Evolutionary conservation across 2,329 filamentous ascomycete genomes (phyloP).

Genomic region (Pleurostoma richardsiae): DNA sequence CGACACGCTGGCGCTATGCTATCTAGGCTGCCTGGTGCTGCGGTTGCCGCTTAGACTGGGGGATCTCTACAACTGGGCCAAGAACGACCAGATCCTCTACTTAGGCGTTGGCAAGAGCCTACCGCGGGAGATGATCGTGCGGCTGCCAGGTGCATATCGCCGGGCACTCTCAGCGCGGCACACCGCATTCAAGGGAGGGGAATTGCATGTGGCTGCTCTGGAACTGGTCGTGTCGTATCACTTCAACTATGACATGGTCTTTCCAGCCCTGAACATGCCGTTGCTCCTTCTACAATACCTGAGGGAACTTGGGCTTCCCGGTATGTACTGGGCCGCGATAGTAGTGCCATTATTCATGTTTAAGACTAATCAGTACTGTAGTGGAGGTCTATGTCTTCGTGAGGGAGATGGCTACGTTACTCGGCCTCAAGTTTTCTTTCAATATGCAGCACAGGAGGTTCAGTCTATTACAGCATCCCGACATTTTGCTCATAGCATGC

Average conservation of each 20-base stretch:
- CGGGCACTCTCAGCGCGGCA: constrained; percentile 48
- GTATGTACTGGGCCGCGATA: constrained; percentile 35
- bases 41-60: constrained; percentile 71
- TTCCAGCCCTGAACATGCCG: constrained; percentile 69
- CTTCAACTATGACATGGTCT: constrained; percentile 61
- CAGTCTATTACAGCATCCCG: constrained; percentile 60
- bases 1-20: constrained; percentile 74
- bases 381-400: constrained; percentile 60
- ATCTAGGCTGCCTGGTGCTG: constrained; percentile 71
- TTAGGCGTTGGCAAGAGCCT: constrained; percentile 52
- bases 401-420: constrained; percentile 46
- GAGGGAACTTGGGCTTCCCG: constrained; percentile 67
- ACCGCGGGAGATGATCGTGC: constrained; percentile 53
- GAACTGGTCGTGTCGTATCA: constrained; percentile 60
- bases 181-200: constrained; percentile 40
- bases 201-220: constrained; percentile 60
- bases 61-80: constrained; percentile 66
- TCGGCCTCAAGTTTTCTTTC: constrained; percentile 54
- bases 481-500: constrained; percentile 66
- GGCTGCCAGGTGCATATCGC: constrained; percentile 59
- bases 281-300: constrained; percentile 66
- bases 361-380: constrained; percentile 20
- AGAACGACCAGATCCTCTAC: constrained; percentile 65
- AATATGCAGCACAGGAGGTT: constrained; percentile 38
- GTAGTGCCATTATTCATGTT: too few relatives aligned